Base-by-base conservation (phyloP, 129 eudicot species). In the Erigeron canadensis region DNA sequence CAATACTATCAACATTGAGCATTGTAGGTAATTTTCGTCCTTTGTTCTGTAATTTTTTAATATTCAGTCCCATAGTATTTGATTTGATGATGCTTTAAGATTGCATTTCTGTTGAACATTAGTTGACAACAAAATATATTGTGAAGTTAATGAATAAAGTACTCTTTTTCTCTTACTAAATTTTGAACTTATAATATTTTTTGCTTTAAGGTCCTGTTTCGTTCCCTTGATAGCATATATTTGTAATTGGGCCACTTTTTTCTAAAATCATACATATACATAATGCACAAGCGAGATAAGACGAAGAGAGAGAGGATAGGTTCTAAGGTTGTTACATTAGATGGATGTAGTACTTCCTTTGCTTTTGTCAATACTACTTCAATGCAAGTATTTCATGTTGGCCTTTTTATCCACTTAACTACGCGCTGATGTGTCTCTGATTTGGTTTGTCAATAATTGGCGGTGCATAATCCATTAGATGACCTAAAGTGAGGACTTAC, bases 1-100 rank as follows among this genome's bases (percentile, higher is more conserved):
- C 93, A 88, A 74, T 96, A 91, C n/a, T n/a, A n/a, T 80, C 88
- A 84, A 83, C 97, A 91, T 59, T n/a, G n/a, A n/a, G n/a, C 91
- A 84, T 77, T 86, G 80, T 84, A 84, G 96, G 97, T 91, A 76
- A 34, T 11, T 53, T 22, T 42, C 67, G 43, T 51, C 56, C 61
- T 70, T 51, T 37, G 56, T 53, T 58, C 28, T 40, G 69, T 65
- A 23, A 23, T 23, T 23, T 23, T 23, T 23, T 65, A 62, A 55
- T 21, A 45, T 56, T 66, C 67, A 17, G 42, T 41, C 13, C 8
- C 3, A 23, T 22, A 48, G 39, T 66, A 11, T 42, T 37, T 46
- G 13, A 5, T 45, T 7, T 0, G 34, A 60, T 70, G 64, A 62
- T 77, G 47, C 44, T 72, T 42, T 22, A 45, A 10, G 56, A 44